A percentile compares a stretch with the other conserved stretches of the same genome.
These are phyloP conservation scores for Solanum ahanhuiri DNA, from an alignment of 257 asterid species.

Conservation along the genomic window DNA sequence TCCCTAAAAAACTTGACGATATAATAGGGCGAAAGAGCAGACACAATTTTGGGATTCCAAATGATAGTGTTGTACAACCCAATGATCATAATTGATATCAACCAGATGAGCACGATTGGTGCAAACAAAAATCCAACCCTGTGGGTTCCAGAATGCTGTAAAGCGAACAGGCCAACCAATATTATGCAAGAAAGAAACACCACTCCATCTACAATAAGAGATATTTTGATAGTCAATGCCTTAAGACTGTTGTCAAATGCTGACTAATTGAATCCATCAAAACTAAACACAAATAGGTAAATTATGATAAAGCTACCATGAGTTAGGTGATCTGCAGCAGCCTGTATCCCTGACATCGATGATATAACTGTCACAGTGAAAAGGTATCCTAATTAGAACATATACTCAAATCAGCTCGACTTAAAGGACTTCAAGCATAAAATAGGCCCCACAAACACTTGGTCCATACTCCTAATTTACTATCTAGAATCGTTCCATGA, in stretches of 20 bases:
- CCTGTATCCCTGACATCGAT: background rate
- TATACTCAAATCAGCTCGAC: background rate
- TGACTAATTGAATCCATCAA: constrained; percentile 7
- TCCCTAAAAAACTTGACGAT: constrained; percentile 18
- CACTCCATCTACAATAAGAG: constrained; percentile 13
- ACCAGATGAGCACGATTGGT: constrained; percentile 28
- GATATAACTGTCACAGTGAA: background rate
- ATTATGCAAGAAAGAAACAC: constrained; percentile 24
- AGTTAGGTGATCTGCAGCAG: background rate
- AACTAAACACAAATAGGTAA: constrained; percentile 11
- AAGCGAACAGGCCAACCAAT: constrained; percentile 24
- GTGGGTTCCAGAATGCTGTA: constrained; percentile 32
- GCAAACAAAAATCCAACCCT: constrained; percentile 31
- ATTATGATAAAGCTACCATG: background rate
- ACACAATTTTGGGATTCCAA: constrained; percentile 22
- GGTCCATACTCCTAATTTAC: background rate
- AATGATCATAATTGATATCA: constrained; percentile 22
- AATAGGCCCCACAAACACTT: background rate
- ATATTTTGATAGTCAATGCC: background rate
- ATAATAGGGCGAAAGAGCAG: constrained; percentile 28
- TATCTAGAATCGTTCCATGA: background rate
- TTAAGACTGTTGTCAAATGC: background rate
- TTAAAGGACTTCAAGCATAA: background rate
- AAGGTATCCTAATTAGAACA: background rate
- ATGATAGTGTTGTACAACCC: constrained; percentile 20